Evolutionary conservation across 2,329 filamentous ascomycete species (phyloP).

Genomic region (Parafenestella ontariensis): DNA sequence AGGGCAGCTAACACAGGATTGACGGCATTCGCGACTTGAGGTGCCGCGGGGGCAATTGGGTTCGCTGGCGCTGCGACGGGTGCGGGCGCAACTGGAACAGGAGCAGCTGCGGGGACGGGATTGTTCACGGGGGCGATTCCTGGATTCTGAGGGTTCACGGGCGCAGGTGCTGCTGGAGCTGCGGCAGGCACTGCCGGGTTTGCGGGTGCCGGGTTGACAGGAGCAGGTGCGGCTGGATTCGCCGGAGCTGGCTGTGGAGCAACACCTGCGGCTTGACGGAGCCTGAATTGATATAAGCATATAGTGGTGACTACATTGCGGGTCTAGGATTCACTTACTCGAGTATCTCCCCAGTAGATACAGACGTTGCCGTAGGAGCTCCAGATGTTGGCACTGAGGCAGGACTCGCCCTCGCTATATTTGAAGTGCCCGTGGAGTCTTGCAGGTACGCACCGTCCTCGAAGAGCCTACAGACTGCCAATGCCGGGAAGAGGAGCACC

Average conservation of each 20-base stretch:
- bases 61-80: neutral
- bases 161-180: too few relatives aligned
- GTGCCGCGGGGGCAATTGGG: neutral
- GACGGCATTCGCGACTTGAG: slow-evolving; percentile 1
- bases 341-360: neutral
- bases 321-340: neutral
- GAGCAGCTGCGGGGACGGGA: slow-evolving; percentile 3
- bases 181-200: neutral
- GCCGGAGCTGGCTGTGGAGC: slow-evolving; percentile 5
- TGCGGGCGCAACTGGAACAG: neutral
- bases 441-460: neutral
- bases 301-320: neutral
- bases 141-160: too few relatives aligned
- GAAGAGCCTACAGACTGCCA: slow-evolving; percentile 1
- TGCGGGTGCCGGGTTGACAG: neutral
- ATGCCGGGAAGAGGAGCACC: neutral
- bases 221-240: neutral
- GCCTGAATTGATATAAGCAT: slow-evolving; percentile 11
- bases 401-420: slow-evolving; percentile 8
- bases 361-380: neutral
- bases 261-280: slow-evolving; percentile 17
- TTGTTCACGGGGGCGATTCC: slow-evolving; percentile 7
- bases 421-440: neutral
- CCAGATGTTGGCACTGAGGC: slow-evolving; percentile 4
- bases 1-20: neutral